Conservation (phyloP, 768 basidiomycete genomes). For the Suillus bovinus region DNA sequence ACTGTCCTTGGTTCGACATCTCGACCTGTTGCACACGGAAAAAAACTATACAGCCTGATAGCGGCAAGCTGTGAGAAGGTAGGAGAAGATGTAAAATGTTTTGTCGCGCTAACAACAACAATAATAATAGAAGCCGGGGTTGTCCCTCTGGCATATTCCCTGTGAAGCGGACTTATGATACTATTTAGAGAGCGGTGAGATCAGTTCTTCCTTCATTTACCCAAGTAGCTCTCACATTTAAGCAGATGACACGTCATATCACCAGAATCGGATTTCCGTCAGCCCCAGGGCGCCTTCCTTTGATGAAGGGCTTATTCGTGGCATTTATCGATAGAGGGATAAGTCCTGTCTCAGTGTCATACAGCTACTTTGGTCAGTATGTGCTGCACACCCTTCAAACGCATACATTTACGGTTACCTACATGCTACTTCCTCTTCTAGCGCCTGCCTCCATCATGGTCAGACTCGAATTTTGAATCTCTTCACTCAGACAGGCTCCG, state of each 20-base stretch:
- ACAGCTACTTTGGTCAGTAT: not conserved
- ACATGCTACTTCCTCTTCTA: not conserved
- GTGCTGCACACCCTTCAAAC: not conserved
- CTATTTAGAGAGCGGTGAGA: not conserved
- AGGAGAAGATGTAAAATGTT: not conserved
- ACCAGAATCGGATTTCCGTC: not conserved
- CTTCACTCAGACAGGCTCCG: no score
- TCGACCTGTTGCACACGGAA: not conserved
- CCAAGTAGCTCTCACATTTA: not conserved
- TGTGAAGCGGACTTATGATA: not conserved
- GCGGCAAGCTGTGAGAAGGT: not conserved
- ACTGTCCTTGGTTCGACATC: not conserved
- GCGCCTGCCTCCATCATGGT: not conserved
- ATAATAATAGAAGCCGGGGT: not conserved
- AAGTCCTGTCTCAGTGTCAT: not conserved
- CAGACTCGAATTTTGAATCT: not conserved
- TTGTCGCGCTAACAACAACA: not conserved
- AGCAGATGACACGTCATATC: not conserved
- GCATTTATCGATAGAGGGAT: not conserved
- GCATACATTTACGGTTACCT: not conserved
- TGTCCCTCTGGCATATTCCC: not conserved
- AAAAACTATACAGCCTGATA: not conserved
- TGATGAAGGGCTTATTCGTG: not conserved
- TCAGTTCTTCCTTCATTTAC: not conserved
- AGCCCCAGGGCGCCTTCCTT: not conserved